phyloP scores from a whole-genome alignment of 2,329 filamentous ascomycete species.

The Fusarium concolor region DNA sequence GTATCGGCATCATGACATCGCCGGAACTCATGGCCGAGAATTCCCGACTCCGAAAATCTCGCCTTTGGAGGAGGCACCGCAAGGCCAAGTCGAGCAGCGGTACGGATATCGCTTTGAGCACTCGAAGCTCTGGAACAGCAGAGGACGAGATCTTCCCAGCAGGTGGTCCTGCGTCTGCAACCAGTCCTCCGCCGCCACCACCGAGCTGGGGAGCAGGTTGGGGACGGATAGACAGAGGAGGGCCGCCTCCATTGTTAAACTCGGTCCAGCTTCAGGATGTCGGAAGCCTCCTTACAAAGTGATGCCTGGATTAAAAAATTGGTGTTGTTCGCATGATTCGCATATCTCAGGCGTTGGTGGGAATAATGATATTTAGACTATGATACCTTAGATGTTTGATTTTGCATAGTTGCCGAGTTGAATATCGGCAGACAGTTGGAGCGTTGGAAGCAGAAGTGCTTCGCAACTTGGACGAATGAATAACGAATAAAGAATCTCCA shows the following conservation, averaged over 20 bases:
- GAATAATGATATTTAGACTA: slow-evolving; percentile 45
- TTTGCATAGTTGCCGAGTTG: slow-evolving; percentile 39
- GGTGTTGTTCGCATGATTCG: slow-evolving; percentile 19
- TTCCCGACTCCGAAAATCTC: slow-evolving; percentile 38
- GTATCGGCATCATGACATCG: slow-evolving; percentile 58
- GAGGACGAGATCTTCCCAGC: slow-evolving; percentile 44
- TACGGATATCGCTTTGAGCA: slow-evolving; percentile 51
- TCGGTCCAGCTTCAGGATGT: slow-evolving; percentile 51
- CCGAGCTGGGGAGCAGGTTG: slow-evolving; percentile 50
- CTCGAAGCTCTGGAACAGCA: slow-evolving; percentile 45
- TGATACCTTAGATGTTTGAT: slow-evolving; percentile 48
- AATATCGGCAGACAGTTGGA: slow-evolving; percentile 28
- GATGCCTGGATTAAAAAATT: slow-evolving; percentile 13
- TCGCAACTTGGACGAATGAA: slow-evolving; percentile 38
- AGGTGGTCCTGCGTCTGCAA: slow-evolving; percentile 22
- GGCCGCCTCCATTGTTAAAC: slow-evolving; percentile 45
- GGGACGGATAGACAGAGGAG: slow-evolving; percentile 48
- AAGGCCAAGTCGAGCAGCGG: slow-evolving; percentile 47
- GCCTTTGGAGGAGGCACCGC: slow-evolving; percentile 48
- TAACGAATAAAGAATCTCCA: slow-evolving; percentile 34
- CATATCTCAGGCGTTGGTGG: slow-evolving; percentile 43
- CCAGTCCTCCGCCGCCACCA: slow-evolving; percentile 32
- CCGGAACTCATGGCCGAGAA: slow-evolving; percentile 53
- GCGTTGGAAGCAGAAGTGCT: slow-evolving; percentile 10
- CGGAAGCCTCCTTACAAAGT: slow-evolving; percentile 46